Evolutionary conservation across 164 flowering plant species (phyloP), one percentile per base, ranked within the genome.

Genomic region (Dillenia turbinata): DNA sequence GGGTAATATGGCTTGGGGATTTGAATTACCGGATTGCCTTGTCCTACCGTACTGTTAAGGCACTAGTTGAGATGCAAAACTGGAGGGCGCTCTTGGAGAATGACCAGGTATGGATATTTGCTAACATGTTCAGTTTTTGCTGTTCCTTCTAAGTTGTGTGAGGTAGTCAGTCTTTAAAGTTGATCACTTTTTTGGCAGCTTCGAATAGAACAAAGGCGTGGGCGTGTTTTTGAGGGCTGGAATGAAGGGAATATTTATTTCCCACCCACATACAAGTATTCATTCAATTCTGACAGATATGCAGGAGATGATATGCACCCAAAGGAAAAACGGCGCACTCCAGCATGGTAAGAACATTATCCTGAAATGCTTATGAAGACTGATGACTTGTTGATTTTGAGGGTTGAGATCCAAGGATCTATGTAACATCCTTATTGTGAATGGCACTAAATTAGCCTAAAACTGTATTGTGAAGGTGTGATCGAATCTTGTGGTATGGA

Each of bases 261-360:
- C 57, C 96, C 96, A 12, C 96, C 99, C 22, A 93, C 98, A 12
- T 93, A 93, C 77, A 93, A 93, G 70, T 93, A 93, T 75, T 87
- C 96, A 50, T 81, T 76, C 54, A 90, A 93, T 64, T 93, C 98
- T 24, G 98, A 93, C 69, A 77, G 95, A 76, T 93, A 90, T 77
- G 81, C 94, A 14, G 98, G 98, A 57, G 90, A 85, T 57, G 92
- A 86, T 57, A 72, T 80, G 84, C 91, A 83, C 65, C 85, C 88
- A 2, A 93, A 89, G 72, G 97, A 93, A 83, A 93, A 93, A 74
- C 78, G 95, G 13, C 71, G 98, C 56, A 93, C 97, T 33, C 98
- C 98, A 9, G 98, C 97, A 62, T 93, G 98, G 98, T 93, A 81
- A 75, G 73, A 56, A 44, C 53, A 49, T 61, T 19, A 19, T 13